Evolutionary conservation across 257 asterid species (phyloP), one percentile per base, ranked within the genome.

Genomic region (Ligustrum vulgare): DNA sequence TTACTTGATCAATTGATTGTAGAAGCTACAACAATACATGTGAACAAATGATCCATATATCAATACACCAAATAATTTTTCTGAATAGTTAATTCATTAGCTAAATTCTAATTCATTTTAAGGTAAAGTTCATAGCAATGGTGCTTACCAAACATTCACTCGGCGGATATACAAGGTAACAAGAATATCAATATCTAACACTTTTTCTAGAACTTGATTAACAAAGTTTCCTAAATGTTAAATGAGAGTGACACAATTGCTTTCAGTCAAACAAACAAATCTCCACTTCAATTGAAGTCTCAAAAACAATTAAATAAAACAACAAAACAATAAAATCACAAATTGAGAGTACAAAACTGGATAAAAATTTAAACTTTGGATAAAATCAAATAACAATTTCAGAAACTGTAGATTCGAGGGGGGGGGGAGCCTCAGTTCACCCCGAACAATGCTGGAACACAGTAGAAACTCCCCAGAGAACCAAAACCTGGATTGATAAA

Each of bases 341-440:
- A 20, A 20, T 56, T n/a, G 64, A 56, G 12, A 8, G 64, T 20
- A n/a, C 64, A n/a, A n/a, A n/a, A 54, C 25, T 20, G 31, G 22
- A 56, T 18, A 56, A 56, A 56, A 7, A 7, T 0, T 20, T 56
- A 6, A 56, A 5, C 64, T 54, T 54, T 20, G 64, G 70, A 70
- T 66, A 72, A 18, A 54, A 71, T 58, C 77, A 25, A 64, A 37
- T 63, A 36, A 31, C n/a, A 5, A 62, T 35, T 22, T 22, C 64
- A n/a, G 28, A 60, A 35, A 69, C 83, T 86, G 83, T 87, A 67
- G 91, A 81, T 78, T 83, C 87, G 71, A 91, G 79, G 64, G 86
- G 80, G 78, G 91, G 85, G n/a, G n/a, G n/a, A n/a, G n/a, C 84
- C 80, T 89, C 79, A 85, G 88, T 7, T 88, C 92, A 16, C 91